phyloP scores from a whole-genome alignment of 768 basidiomycete species.

The Termitomyces sp. region DNA sequence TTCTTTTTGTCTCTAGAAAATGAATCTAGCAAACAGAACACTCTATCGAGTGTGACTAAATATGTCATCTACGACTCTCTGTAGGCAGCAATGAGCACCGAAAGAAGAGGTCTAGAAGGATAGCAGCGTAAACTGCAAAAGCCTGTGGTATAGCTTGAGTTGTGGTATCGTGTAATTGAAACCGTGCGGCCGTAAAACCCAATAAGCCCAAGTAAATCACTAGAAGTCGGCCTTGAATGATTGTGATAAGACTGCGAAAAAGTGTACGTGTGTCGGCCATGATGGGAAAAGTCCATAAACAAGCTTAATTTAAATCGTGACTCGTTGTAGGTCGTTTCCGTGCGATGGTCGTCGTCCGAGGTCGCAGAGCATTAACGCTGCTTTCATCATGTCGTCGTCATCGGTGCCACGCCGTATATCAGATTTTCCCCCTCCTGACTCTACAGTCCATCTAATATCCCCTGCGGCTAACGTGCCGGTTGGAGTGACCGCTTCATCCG shows the following conservation, averaged over 20 bases:
- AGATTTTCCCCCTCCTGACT: constrained; percentile 17
- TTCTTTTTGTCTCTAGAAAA: neutral
- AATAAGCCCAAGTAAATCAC: neutral
- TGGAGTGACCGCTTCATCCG: constrained; percentile 63
- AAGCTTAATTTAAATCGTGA: constrained; percentile 16
- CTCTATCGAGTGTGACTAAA: neutral
- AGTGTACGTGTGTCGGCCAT: neutral
- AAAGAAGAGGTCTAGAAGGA: neutral
- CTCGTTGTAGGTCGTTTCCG: constrained; percentile 8
- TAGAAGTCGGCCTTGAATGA: neutral
- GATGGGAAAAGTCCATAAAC: constrained; percentile 12
- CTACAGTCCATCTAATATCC: constrained; percentile 33
- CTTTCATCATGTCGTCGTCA: constrained; percentile 69
- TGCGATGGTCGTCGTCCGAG: constrained; percentile 29
- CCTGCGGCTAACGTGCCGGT: constrained; percentile 46
- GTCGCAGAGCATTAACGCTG: constrained; percentile 66
- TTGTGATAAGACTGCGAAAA: neutral
- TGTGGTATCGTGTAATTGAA: neutral
- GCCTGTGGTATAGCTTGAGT: neutral
- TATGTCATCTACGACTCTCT: neutral
- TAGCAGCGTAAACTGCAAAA: neutral
- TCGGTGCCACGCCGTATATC: constrained; percentile 25
- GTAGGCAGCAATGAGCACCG: constrained; percentile 9
- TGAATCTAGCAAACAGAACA: neutral
- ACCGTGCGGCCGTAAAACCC: neutral